Conservation (phyloP, 371 early-diverging fungal genomes). For the Quaeritorhiza haematococci region DNA sequence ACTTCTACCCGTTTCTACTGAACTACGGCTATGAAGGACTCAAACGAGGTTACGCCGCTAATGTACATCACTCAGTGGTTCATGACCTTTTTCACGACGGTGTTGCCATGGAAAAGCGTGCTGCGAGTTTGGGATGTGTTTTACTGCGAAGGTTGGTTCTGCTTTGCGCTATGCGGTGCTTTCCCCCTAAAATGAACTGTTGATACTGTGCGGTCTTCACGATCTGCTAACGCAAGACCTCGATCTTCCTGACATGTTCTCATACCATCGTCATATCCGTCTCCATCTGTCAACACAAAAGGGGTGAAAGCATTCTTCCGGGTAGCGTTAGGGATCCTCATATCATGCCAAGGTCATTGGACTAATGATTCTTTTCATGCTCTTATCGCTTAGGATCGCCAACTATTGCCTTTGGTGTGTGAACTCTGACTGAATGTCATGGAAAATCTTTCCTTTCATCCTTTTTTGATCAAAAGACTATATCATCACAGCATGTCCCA, state of each 20-base stretch:
- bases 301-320: slow-evolving; percentile 81
- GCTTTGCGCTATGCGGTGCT: neutral
- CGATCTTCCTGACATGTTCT: too few species aligned
- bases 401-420: neutral
- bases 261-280: too few species aligned
- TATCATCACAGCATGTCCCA: slow-evolving; percentile 69
- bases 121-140: slow-evolving; percentile 92
- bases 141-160: slow-evolving; percentile 63
- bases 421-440: too few species aligned
- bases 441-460: neutral
- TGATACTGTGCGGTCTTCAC: too few species aligned
- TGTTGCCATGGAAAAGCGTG: slow-evolving; percentile 86
- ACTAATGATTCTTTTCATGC: too few species aligned
- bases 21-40: slow-evolving; percentile 26
- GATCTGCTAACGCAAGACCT: too few species aligned
- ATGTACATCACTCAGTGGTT: slow-evolving; percentile 94
- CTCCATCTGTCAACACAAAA: slow-evolving; percentile 2
- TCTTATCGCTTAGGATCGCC: neutral
- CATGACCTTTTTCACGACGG: slow-evolving; percentile 83
- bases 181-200: neutral
- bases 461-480: slow-evolving; percentile 36
- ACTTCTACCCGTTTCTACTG: neutral
- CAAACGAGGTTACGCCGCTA: slow-evolving; percentile 73
- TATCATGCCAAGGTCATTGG: slow-evolving; percentile 58
- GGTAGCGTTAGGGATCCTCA: slow-evolving; percentile 74